Percentiles rank a stretch among this genome's conserved stretches.
These are phyloP conservation scores for Ceratobasidium sp. DNA, from an alignment of 1,284 basidiomycete genomes.

Conservation along the genomic window DNA sequence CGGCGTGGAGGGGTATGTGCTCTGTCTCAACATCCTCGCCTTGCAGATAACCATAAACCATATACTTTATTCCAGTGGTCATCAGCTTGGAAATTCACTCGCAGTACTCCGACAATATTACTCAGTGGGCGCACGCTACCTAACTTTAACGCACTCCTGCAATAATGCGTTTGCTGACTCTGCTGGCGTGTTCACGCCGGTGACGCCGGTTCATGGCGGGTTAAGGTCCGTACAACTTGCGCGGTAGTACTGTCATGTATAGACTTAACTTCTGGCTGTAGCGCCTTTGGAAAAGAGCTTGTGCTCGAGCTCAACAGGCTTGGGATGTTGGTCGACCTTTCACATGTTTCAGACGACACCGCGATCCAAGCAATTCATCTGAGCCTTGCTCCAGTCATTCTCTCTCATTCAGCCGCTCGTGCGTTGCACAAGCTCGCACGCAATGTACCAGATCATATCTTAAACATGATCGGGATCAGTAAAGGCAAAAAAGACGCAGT, in stretches of 20 bases:
- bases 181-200: constrained; percentile 64
- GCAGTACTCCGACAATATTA: constrained; percentile 79
- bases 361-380: constrained; percentile 74
- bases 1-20: constrained; percentile 88
- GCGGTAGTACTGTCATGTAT: not conserved
- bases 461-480: constrained; percentile 68
- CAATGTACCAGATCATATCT: constrained; percentile 76
- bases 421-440: constrained; percentile 71
- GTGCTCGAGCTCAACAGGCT: constrained; percentile 90
- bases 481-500: constrained; percentile 77
- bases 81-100: constrained; percentile 90
- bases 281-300: constrained; percentile 72
- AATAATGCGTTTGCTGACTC: constrained; percentile 94
- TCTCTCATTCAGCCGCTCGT: constrained; percentile 84
- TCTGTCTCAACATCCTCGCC: not conserved
- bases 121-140: constrained; percentile 82
- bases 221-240: constrained; percentile 56
- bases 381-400: constrained; percentile 83
- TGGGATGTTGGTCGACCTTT: constrained; percentile 83
- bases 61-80: constrained; percentile 61
- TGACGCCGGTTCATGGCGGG: constrained; percentile 68
- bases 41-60: constrained; percentile 20
- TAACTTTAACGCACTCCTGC: constrained; percentile 88
- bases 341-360: constrained; percentile 86
- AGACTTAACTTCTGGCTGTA: constrained; percentile 49